Evolutionary conservation across 2,329 filamentous ascomycete genomes (phyloP).

Genomic region (Thielaviopsis musarum): DNA sequence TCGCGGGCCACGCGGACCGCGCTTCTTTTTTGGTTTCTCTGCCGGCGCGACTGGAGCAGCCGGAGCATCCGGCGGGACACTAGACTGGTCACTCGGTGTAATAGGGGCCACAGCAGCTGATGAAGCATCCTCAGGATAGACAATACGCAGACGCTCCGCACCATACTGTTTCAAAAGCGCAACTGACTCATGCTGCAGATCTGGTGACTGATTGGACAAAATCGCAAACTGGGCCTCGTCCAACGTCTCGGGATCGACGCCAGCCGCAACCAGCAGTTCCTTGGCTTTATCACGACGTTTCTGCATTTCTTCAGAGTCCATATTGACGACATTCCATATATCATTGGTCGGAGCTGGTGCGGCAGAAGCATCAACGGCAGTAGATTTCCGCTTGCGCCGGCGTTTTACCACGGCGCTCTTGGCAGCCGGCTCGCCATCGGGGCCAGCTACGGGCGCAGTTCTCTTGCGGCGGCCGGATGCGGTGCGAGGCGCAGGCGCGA

Average conservation of each 20-base stretch:
- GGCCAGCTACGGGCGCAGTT: neutral
- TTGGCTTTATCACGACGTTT: slow-evolving; percentile 32
- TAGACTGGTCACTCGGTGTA: slow-evolving; percentile 11
- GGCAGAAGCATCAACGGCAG: neutral
- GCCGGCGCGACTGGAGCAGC: neutral
- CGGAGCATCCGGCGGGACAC: slow-evolving; percentile 2
- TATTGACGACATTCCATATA: too few relatives aligned
- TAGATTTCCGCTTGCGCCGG: neutral
- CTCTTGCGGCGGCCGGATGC: neutral
- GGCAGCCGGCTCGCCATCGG: slow-evolving; percentile 15
- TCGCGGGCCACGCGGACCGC: slow-evolving; percentile 1
- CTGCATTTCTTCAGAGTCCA: slow-evolving; percentile 28
- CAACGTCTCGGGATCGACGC: slow-evolving; percentile 34
- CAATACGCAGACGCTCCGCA: slow-evolving; percentile 38
- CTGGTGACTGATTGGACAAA: slow-evolving; percentile 41
- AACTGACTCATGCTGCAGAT: slow-evolving; percentile 36
- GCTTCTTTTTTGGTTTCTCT: slow-evolving; percentile 12
- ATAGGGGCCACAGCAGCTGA: slow-evolving; percentile 13
- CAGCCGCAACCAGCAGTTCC: slow-evolving; percentile 28
- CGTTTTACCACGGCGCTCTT: neutral
- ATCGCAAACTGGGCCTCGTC: slow-evolving; percentile 40
- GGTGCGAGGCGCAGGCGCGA: slow-evolving; percentile 26
- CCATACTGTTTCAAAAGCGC: slow-evolving; percentile 40
- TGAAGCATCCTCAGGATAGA: slow-evolving; percentile 30
- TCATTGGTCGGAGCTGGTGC: neutral